Evolutionary conservation across 2,329 filamentous ascomycete species (phyloP), one percentile per base, ranked within the genome.

Genomic region (Microdochium paspali): DNA sequence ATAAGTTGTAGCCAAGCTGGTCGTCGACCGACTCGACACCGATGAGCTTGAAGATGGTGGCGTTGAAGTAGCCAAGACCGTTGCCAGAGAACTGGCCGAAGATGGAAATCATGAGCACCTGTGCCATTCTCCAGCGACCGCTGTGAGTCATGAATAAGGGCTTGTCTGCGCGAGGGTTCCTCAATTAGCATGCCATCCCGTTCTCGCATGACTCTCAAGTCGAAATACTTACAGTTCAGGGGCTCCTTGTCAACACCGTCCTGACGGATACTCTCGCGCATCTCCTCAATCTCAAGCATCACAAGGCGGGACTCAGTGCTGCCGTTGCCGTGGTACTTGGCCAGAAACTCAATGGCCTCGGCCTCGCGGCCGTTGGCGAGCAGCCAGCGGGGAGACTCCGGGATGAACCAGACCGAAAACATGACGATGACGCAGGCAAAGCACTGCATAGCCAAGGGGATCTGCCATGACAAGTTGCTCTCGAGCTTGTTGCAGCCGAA

Each of bases 21-120:
- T 60, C 50, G 25, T 63, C 56, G 10, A 66, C 60, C 5, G 54
- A 56, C 2, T 49, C 58, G 51, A 70, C 55, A 26, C 68, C 68
- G 24, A 70, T 60, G 46, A 63, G 60, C 39, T 64, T 52, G 56
- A 70, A 73, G 53, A 75, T 74, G 31, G 63, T 65, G 7, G 72
- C 64, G 57, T 74, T 74, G 60, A 73, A 75, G 61, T 74, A 75
- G 13, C 71, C 69, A 6, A 74, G 65, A 46, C 71, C 71, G 49
- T 73, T 73, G 20, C 71, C 72, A 1, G 72, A 73, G 59, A 72
- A 74, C 54, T 74, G 71, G 15, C 71, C 71, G 47, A 74, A 74
- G 50, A 73, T 62, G 42, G 70, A 71, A 51, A 74, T 73, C 69
- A 74, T 72, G 51, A 73, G 52, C 39, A 74, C 70, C 50, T 74